A percentile compares a stretch with the other conserved stretches of the same genome.
Evolutionary conservation across 371 early-diverging fungal species (phyloP).

Genomic region (Syncephalastrum contaminatum): DNA sequence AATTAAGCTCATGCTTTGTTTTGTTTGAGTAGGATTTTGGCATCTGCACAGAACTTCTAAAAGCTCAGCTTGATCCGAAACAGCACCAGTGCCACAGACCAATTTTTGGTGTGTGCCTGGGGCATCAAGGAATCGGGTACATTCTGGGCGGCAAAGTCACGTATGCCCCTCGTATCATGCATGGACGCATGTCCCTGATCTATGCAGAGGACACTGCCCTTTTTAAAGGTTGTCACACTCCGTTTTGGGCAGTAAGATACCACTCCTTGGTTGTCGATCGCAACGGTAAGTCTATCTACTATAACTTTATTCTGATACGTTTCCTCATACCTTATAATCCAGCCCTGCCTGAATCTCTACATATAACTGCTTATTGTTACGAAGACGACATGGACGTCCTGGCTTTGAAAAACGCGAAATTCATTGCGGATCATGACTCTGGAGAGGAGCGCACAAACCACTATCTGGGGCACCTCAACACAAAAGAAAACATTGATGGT

Average conservation of each 20-base stretch:
- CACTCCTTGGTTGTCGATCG: constrained; percentile 83
- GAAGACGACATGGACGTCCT: constrained; percentile 47
- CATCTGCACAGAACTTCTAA: constrained; percentile 67
- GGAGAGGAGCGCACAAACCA: constrained; percentile 16
- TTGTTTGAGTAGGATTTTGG: constrained; percentile 79
- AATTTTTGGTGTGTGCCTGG: constrained; percentile 97
- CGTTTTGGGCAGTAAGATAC: constrained; percentile 85
- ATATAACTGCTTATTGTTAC: constrained; percentile 57
- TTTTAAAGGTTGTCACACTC: constrained; percentile 59
- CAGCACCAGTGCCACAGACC: constrained; percentile 55
- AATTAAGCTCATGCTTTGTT: constrained; percentile 1
- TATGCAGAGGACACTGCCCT: constrained; percentile 33
- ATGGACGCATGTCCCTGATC: constrained; percentile 75
- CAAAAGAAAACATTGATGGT: background rate
- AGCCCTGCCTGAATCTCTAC: constrained; percentile 61
- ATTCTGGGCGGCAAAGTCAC: constrained; percentile 77
- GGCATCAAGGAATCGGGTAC: constrained; percentile 92
- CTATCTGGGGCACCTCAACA: constrained; percentile 21
- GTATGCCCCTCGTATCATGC: constrained; percentile 74
- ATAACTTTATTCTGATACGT: constrained; percentile 1
- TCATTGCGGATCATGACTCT: constrained; percentile 25
- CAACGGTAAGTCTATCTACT: constrained; percentile 27
- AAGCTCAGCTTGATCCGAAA: constrained; percentile 40
- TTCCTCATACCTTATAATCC: constrained; percentile 21
- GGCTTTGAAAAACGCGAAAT: constrained; percentile 31